These are phyloP conservation scores for Leucocoprinus birnbaumii DNA, from an alignment of 768 basidiomycete genomes.

Conservation along the genomic window DNA sequence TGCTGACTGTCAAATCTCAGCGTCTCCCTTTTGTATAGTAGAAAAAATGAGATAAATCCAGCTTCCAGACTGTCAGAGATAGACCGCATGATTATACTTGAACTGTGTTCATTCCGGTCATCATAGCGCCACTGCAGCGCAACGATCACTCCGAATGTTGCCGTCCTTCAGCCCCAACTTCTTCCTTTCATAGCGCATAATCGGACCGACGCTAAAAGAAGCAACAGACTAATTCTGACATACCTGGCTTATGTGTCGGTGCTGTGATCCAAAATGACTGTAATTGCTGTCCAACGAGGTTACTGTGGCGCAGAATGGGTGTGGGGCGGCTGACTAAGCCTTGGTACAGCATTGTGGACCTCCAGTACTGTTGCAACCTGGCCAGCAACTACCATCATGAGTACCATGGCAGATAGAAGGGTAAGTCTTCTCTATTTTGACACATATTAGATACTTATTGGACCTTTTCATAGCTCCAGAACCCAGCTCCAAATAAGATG, in stretches of 20 bases:
- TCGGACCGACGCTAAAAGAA: too few relatives aligned
- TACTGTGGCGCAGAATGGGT: neutral
- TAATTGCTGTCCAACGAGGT: neutral
- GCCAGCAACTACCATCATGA: slow-evolving; percentile 11
- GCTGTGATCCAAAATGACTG: neutral
- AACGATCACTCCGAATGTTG: too few relatives aligned
- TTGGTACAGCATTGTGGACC: slow-evolving; percentile 10
- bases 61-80: too few relatives aligned
- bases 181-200: too few relatives aligned
- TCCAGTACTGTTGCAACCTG: neutral
- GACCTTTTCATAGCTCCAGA: slow-evolving; percentile 17
- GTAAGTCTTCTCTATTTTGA: slow-evolving; percentile 2
- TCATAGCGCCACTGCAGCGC: too few relatives aligned
- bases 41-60: too few relatives aligned
- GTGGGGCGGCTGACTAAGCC: slow-evolving; percentile 13
- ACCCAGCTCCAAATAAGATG: slow-evolving; percentile 48
- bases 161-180: too few relatives aligned
- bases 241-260: neutral
- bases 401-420: slow-evolving; percentile 30
- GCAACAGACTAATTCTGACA: neutral
- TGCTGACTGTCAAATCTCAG: too few relatives aligned
- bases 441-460: neutral
- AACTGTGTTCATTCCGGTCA: too few relatives aligned
- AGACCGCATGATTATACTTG: too few relatives aligned
- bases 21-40: too few relatives aligned